Conservation (phyloP, 139 green algal genomes). For the Penium margaritaceum region DNA sequence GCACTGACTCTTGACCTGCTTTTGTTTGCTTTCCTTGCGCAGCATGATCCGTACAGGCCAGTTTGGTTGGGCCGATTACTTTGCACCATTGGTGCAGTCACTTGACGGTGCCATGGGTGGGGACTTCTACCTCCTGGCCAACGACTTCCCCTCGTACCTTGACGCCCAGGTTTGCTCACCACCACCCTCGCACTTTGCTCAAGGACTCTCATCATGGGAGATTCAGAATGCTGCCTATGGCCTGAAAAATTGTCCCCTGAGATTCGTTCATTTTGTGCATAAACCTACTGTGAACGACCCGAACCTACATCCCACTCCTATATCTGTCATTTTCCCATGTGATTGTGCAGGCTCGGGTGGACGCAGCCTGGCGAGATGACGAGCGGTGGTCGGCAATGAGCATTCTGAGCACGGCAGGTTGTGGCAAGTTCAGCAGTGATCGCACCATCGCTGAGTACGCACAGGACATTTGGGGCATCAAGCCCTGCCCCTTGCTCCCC, state of each 20-base stretch:
- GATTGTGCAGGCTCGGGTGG: no score
- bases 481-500: no score
- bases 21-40: not conserved
- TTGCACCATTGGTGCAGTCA: conserved; percentile 73
- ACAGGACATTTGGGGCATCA: no score
- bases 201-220: no score
- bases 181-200: no score
- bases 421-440: conserved; percentile 86
- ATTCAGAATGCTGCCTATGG: no score
- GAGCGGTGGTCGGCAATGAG: conserved; percentile 69
- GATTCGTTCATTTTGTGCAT: not conserved
- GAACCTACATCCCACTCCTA: not conserved
- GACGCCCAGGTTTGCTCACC: conserved; percentile 73
- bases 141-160: conserved; percentile 89
- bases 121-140: conserved; percentile 93
- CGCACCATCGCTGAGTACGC: no score
- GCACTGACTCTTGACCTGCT: no score
- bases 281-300: not conserved
- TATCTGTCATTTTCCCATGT: no score
- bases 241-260: not conserved
- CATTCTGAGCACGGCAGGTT: conserved; percentile 83
- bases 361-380: conserved; percentile 62
- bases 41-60: conserved; percentile 62
- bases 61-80: conserved; percentile 95
- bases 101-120: conserved; percentile 53